A percentile compares a stretch with the other conserved stretches of the same genome.
These are phyloP conservation scores for Arthrobotrys megalospora DNA, from an alignment of 2,329 filamentous ascomycete species.

Conservation along the genomic window DNA sequence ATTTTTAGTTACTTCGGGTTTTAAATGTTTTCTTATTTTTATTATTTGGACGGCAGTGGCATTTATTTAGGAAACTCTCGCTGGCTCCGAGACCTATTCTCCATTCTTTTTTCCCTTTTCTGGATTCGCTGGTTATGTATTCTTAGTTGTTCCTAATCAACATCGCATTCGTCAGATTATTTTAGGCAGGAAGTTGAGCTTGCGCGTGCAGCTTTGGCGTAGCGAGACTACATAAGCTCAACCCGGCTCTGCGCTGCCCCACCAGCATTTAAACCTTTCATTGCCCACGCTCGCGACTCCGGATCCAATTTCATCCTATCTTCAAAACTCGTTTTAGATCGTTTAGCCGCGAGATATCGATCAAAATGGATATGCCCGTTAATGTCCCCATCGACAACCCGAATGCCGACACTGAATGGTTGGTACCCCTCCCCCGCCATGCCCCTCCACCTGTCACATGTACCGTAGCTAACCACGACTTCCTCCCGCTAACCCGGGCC, in stretches of 20 bases:
- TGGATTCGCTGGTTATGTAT: background rate
- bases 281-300: slow-evolving; percentile 12
- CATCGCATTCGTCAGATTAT: slow-evolving; percentile 37
- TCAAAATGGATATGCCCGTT: slow-evolving; percentile 64
- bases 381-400: slow-evolving; percentile 90
- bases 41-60: too few species aligned
- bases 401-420: slow-evolving; percentile 99
- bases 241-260: slow-evolving; percentile 17
- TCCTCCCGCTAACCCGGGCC: slow-evolving; percentile 44
- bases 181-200: slow-evolving; percentile 55
- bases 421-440: slow-evolving; percentile 61
- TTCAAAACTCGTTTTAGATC: background rate
- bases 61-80: too few species aligned
- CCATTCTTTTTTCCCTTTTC: too few species aligned
- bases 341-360: background rate
- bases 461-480: slow-evolving; percentile 36
- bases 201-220: slow-evolving; percentile 43
- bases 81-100: too few species aligned
- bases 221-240: slow-evolving; percentile 27
- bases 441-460: slow-evolving; percentile 42
- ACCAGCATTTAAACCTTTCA: slow-evolving; percentile 16
- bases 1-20: too few species aligned
- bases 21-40: too few species aligned
- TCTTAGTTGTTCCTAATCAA: background rate
- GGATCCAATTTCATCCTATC: background rate